Evolutionary conservation across 108 stramenopile genomes (phyloP), one percentile per base, ranked within the genome.

Genomic region (Cyclostephanos tholiformis): DNA sequence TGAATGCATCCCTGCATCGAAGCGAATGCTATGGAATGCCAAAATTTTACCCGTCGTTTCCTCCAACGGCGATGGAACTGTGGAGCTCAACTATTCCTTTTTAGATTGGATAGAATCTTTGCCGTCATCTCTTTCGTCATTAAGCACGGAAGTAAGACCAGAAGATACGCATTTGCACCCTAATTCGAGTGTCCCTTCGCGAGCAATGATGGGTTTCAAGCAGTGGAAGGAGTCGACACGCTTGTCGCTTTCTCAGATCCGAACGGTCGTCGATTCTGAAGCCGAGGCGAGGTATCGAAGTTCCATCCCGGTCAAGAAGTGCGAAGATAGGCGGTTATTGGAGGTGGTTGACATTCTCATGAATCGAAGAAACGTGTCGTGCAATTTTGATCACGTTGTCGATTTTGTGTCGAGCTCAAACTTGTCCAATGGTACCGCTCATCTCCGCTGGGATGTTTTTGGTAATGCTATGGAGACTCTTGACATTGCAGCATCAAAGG

Each of bases 11-110:
- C 51, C 63, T n/a, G 10, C 25, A 13, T 48, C 63, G 23, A 67
- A 76, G 11, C 53, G 76, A 22, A 79, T 64, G 55, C 36, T 93
- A 26, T 93, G 92, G 92, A 91, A 79, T 67, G 92, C 92, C 17
- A 83, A 72, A 50, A 46, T 93, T 3, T 82, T 89, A 67, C 89
- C 92, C 23, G 55, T 87, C 16, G 6, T 73, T 29, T 23, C 12
- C 25, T 23, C 16, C 32, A 27, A 63, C 6, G 72, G 46, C 26
- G 61, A 67, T 0, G 57, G 63, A 27, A 57, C 50, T 6, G 16
- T 46, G 0, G 55, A 67, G 60, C 41, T 55, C 17, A 75, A 72
- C 51, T 53, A 74, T 11, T 77, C 85, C 16, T 89, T 87, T 77
- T 43, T 72, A 2, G 75, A 80, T 6, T 82, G 79, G 67, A 67